Evolutionary conservation across 495 filamentous ascomycete genomes (phyloP).

Genomic region (Hypoxylon subgilvum): DNA sequence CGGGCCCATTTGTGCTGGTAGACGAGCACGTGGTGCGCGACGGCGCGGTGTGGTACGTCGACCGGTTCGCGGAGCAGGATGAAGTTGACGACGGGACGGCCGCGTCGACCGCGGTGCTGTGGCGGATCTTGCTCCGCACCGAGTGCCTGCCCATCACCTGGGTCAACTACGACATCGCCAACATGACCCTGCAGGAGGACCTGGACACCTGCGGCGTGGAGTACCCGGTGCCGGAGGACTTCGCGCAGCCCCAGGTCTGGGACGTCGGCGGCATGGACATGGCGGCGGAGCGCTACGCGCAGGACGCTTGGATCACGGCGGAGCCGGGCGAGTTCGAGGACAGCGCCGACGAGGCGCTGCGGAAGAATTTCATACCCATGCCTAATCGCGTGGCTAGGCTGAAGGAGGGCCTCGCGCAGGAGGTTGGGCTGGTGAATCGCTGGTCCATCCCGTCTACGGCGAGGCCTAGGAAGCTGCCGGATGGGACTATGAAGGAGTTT

Average conservation of each 20-base stretch:
- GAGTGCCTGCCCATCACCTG: conserved; percentile 12
- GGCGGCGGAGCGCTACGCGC: neutral
- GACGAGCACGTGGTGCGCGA: conserved; percentile 9
- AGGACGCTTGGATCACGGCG: neutral
- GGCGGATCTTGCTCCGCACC: conserved; percentile 25
- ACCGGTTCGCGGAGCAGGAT: conserved; percentile 8
- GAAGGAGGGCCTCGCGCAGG: conserved; percentile 17
- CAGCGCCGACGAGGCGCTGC: conserved; percentile 7
- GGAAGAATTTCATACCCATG: neutral
- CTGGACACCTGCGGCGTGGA: conserved; percentile 17
- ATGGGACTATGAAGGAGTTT: conserved; percentile 23
- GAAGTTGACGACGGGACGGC: conserved; percentile 6
- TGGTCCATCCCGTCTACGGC: neutral
- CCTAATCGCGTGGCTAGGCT: conserved; percentile 7
- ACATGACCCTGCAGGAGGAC: conserved; percentile 25
- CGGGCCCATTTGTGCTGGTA: conserved; percentile 16
- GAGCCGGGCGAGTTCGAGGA: conserved; percentile 28
- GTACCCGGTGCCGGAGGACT: conserved; percentile 9
- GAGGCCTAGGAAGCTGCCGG: neutral
- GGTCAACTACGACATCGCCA: conserved; percentile 29
- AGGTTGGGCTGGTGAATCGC: conserved; percentile 2
- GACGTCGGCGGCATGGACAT: conserved; percentile 13
- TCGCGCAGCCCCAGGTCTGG: conserved; percentile 2
- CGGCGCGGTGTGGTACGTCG: conserved; percentile 25
- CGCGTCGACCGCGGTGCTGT: conserved; percentile 16